Base-by-base conservation (phyloP, 1,139 yeast genomes). In the Meyerozyma athensensis region DNA sequence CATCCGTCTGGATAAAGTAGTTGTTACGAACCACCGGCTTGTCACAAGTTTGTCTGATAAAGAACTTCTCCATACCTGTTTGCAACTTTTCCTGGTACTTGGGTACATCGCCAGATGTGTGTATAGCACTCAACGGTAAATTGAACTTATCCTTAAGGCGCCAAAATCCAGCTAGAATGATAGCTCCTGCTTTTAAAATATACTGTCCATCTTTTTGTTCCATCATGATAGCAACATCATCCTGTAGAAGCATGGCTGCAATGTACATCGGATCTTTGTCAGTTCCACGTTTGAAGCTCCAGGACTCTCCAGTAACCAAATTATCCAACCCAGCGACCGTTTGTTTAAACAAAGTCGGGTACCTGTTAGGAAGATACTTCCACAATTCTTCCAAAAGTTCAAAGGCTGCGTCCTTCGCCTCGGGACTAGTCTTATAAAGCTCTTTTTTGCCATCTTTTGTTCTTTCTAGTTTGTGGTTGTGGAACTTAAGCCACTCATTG, bases 131-230 rank as follows among this genome's bases (percentile, higher is more conserved):
- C 35, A 80, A 59, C n/a, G 81, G 77, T 53, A 69, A 52, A 39
- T 72, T 65, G 33, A 66, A 51, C 54, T 80, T 80, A 48, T 80
- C 86, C 40, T 61, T 65, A 35, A 79, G 63, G 52, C 81, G 66
- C 85, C 85, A 79, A 53, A 77, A 76, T 0, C 83, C 81, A 2
- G 86, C 82, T 35, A 80, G 63, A 48, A 77, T 63, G 36, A 80
- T 74, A 5, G 81, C 76, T 2, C 85, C 86, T 19, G 75, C 78
- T 47, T 72, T 75, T 36, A 80, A 62, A 31, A 63, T 61, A 50
- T 78, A 79, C 37, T 70, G 67, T 5, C 84, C 85, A 30, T 76
- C 67, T 28, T 65, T 67, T 39, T 68, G 65, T 50, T 79, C 86
- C 40, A 78, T 59, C 82, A 81, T 77, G 17, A 81, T 65, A 1